A percentile compares a stretch with the other conserved stretches of the same genome.
phyloP scores from a whole-genome alignment of 495 filamentous ascomycete genomes.

The Hamigera avellanea region DNA sequence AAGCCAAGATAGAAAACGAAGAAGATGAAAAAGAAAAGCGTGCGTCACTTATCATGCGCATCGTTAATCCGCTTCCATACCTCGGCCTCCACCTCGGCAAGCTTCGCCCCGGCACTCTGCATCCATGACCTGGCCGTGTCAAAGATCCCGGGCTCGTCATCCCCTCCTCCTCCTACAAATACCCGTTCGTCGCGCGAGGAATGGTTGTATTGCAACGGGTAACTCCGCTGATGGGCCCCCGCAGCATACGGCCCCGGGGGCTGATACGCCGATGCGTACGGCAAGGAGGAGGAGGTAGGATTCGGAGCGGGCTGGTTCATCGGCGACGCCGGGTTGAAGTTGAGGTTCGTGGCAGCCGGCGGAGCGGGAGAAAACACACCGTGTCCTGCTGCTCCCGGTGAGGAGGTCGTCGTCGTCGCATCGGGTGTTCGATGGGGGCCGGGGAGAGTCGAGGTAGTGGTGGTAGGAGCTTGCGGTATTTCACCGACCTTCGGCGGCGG shows the following conservation, averaged over 20 bases:
- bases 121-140: slow-evolving; percentile 49
- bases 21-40: neutral
- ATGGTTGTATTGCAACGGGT: no score
- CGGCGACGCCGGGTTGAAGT: no score
- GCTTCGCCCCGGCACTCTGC: slow-evolving; percentile 46
- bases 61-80: slow-evolving; percentile 61
- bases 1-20: neutral
- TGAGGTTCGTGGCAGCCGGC: slow-evolving; percentile 1
- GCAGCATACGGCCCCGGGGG: slow-evolving; percentile 20
- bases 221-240: no score
- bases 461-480: slow-evolving; percentile 20
- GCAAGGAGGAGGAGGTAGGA: slow-evolving; percentile 28
- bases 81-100: slow-evolving; percentile 52
- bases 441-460: no score
- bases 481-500: slow-evolving; percentile 46
- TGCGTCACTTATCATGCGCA: slow-evolving; percentile 19
- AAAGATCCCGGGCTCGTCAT: slow-evolving; percentile 28
- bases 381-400: no score
- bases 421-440: slow-evolving; percentile 14
- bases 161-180: no score
- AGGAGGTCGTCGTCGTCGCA: no score
- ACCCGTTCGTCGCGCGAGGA: no score
- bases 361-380: slow-evolving; percentile 17
- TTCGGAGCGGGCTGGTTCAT: slow-evolving; percentile 5
- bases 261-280: slow-evolving; percentile 46